Evolutionary conservation across 345 rosid genomes (phyloP).

Genomic region (Ailanthus altissimus): DNA sequence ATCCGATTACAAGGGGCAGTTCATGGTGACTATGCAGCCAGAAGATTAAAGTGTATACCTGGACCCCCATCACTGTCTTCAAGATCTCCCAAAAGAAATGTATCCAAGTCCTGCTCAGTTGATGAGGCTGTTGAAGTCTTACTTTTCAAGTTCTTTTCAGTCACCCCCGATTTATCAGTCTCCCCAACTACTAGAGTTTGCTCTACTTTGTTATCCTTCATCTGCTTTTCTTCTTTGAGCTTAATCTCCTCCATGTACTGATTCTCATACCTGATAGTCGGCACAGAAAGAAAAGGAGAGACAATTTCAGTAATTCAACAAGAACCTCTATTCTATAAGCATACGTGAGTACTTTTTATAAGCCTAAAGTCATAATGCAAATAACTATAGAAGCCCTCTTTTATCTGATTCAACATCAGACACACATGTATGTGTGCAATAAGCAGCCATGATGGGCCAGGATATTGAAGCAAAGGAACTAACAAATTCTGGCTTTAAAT

Average conservation of each 20-base stretch:
- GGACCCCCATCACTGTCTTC: constrained; percentile 83
- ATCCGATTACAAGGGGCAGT: not conserved
- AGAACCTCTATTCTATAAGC: not conserved
- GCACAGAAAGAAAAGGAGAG: constrained; percentile 15
- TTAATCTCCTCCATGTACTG: constrained; percentile 70
- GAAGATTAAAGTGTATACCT: constrained; percentile 45
- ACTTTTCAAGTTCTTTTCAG: constrained; percentile 45
- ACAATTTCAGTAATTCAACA: not conserved
- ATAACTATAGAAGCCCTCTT: not conserved
- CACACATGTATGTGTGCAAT: not conserved
- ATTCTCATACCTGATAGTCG: constrained; percentile 55
- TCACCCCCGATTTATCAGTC: constrained; percentile 29
- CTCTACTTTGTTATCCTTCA: constrained; percentile 47
- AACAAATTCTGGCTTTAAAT: not conserved
- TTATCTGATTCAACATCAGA: not conserved
- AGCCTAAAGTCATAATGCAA: not conserved
- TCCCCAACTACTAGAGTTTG: constrained; percentile 44
- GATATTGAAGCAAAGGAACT: not conserved
- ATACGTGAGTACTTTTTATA: not conserved
- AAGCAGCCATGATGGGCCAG: not conserved
- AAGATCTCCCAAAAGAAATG: constrained; percentile 87
- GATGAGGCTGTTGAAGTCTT: constrained; percentile 58
- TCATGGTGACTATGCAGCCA: not conserved
- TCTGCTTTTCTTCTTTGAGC: constrained; percentile 61
- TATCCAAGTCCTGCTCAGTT: constrained; percentile 80